Evolutionary conservation across 2,329 filamentous ascomycete genomes (phyloP), one percentile per base, ranked within the genome.

Genomic region (Orbilia blumenaviensis): DNA sequence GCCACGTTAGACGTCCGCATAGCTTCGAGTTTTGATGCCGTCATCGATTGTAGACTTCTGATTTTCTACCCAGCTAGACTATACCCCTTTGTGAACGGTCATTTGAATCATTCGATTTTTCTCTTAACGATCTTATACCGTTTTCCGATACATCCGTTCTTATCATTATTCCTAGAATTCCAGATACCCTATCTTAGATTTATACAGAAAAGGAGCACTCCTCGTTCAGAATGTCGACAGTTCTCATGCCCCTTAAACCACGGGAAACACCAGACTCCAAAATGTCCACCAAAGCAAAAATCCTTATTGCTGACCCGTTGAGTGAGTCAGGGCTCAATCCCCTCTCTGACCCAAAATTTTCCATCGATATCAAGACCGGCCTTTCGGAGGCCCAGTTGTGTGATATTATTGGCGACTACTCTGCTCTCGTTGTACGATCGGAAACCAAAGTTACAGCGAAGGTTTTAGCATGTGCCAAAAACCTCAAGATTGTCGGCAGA

Each of bases 291-390:
- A 74, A 78, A 56, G 82, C 83, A 50, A 84, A 84, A 50, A 87
- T 94, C 77, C 87, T 95, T 27, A 91, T 94, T 42, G 89, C 92
- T 0, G 92, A 94, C 81, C 93, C 93, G 82, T 87, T 94, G 48
- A 94, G 91, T 0, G 85, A 89, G n/a, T 92, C 94, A 82, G 92
- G 92, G 9, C 85, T 94, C 16, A 87, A 89, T 16, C 84, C 94
- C 18, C 86, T 94, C 38, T 86, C 87, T 34, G 86, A 87, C 18
- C 86, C 71, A 5, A 56, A 87, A 38, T 89, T 91, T 80, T 88
- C 92, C 21, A 90, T 94, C 34, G 88, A 94, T 81, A 88, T 89
- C 78, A 87, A 87, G 62, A 87, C 88, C 58, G 88, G 87, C 0
- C 83, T 94, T 14, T 86, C 86, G 2, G 82, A 90, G 0, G 85